Conservation (phyloP, 2,329 filamentous ascomycete species). For the Emergomyces orientalis region DNA sequence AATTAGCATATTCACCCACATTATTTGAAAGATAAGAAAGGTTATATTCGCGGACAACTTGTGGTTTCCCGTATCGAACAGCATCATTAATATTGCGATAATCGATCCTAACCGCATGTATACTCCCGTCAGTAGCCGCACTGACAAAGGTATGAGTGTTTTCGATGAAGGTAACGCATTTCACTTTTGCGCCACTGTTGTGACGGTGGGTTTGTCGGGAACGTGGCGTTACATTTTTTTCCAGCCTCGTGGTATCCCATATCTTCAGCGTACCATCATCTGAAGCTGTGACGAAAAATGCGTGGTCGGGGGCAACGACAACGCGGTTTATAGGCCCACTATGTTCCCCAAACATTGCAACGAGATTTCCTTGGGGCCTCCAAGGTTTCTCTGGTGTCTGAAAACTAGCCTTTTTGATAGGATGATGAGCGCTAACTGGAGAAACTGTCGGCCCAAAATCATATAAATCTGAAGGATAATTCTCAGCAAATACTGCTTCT, state of each 20-base stretch:
- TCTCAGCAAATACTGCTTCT: conserved; percentile 70
- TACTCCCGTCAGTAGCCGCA: conserved; percentile 78
- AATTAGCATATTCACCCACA: conserved; percentile 65
- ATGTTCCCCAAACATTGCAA: conserved; percentile 86
- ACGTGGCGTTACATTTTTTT: conserved; percentile 81
- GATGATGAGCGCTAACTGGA: conserved; percentile 47
- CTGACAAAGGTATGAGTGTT: conserved; percentile 90
- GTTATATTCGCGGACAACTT: conserved; percentile 68
- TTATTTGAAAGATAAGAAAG: conserved; percentile 39
- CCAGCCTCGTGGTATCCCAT: conserved; percentile 84
- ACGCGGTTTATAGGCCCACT: conserved; percentile 72
- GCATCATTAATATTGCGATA: conserved; percentile 50
- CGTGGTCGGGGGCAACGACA: conserved; percentile 74
- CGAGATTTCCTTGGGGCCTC: conserved; percentile 73
- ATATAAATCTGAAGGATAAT: conserved; percentile 50
- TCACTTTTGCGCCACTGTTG: conserved; percentile 59
- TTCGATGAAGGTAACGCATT: conserved; percentile 81
- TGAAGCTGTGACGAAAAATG: conserved; percentile 88
- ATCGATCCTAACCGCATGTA: conserved; percentile 82
- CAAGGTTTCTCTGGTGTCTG: conserved; percentile 55
- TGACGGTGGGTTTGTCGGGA: conserved; percentile 81
- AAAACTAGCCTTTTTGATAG: conserved; percentile 47
- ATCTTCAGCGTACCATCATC: conserved; percentile 86
- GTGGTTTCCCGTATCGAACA: conserved; percentile 67
- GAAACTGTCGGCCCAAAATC: conserved; percentile 72